Percentiles rank a stretch among this genome's conserved stretches.
Evolutionary conservation across 2,329 filamentous ascomycete genomes (phyloP).

Genomic region (Fusarium beomiforme): DNA sequence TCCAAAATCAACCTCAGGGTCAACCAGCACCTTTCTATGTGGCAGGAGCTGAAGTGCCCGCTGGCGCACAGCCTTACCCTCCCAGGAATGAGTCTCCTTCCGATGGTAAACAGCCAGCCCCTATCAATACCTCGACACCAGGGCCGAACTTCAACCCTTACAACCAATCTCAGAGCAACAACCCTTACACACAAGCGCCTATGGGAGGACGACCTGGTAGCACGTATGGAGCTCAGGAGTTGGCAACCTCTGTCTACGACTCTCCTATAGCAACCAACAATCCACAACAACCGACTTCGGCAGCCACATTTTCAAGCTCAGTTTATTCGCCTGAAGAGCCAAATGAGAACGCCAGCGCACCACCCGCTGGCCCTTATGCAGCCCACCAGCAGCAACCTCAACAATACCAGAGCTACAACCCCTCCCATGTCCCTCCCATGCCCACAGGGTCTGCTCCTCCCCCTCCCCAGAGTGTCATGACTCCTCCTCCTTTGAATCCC

Average conservation of each 20-base stretch:
- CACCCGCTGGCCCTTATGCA: slow-evolving; percentile 44
- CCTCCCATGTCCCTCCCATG: slow-evolving; percentile 53
- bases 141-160: slow-evolving; percentile 58
- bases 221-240: slow-evolving; percentile 78
- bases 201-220: slow-evolving; percentile 67
- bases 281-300: slow-evolving; percentile 48
- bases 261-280: slow-evolving; percentile 71
- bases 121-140: slow-evolving; percentile 63
- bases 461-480: slow-evolving; percentile 46
- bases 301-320: slow-evolving; percentile 57
- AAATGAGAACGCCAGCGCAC: slow-evolving; percentile 43
- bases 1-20: slow-evolving; percentile 62
- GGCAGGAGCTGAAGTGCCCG: slow-evolving; percentile 65
- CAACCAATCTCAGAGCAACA: slow-evolving; percentile 47
- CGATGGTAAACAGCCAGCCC: slow-evolving; percentile 59
- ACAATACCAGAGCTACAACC: slow-evolving; percentile 57
- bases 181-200: slow-evolving; percentile 57
- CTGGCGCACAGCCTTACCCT: slow-evolving; percentile 59
- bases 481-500: slow-evolving; percentile 57
- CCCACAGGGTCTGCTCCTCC: slow-evolving; percentile 50
- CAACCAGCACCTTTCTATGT: slow-evolving; percentile 73
- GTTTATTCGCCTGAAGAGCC: slow-evolving; percentile 60
- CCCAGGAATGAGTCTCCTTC: slow-evolving; percentile 62
- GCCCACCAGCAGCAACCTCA: slow-evolving; percentile 47
- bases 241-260: slow-evolving; percentile 81